These are phyloP conservation scores for Populus davidiana DNA, from an alignment of 345 rosid genomes.

Conservation along the genomic window DNA sequence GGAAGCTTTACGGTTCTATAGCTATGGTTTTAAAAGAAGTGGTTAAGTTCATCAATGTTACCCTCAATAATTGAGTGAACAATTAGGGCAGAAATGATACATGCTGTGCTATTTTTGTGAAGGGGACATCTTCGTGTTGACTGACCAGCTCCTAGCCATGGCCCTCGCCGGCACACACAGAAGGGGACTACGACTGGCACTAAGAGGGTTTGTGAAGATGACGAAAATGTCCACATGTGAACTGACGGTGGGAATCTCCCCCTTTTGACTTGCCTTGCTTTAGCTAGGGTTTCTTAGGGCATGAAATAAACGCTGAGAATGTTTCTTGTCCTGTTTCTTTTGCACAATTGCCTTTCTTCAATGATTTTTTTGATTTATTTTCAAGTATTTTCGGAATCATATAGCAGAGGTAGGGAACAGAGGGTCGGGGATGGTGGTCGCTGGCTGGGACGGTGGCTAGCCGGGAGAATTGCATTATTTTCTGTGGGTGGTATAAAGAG, in stretches of 20 bases:
- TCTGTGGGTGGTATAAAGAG: not conserved
- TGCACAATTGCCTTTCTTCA: too few species aligned
- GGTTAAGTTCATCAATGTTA: too few species aligned
- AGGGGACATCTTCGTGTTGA: too few species aligned
- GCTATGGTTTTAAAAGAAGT: too few species aligned
- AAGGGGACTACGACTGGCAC: not conserved
- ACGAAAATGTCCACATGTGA: conserved; percentile 26
- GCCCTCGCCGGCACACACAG: conserved; percentile 11
- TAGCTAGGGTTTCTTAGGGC: not conserved
- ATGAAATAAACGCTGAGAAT: not conserved
- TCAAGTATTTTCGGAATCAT: not conserved
- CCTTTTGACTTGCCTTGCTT: conserved; percentile 1
- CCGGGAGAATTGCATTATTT: not conserved
- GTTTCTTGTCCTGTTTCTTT: not conserved
- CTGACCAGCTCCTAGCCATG: not conserved
- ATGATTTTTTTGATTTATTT: not conserved
- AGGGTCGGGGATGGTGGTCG: not conserved
- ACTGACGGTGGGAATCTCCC: not conserved
- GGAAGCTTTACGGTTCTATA: too few species aligned
- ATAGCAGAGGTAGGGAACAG: not conserved
- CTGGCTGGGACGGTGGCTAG: not conserved
- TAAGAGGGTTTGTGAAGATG: conserved; percentile 20
- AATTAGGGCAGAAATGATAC: too few species aligned
- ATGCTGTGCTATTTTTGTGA: too few species aligned
- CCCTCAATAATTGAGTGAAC: too few species aligned